Evolutionary conservation across 305 asterid genomes (phyloP).

Genomic region (Caryopteris hybrid): DNA sequence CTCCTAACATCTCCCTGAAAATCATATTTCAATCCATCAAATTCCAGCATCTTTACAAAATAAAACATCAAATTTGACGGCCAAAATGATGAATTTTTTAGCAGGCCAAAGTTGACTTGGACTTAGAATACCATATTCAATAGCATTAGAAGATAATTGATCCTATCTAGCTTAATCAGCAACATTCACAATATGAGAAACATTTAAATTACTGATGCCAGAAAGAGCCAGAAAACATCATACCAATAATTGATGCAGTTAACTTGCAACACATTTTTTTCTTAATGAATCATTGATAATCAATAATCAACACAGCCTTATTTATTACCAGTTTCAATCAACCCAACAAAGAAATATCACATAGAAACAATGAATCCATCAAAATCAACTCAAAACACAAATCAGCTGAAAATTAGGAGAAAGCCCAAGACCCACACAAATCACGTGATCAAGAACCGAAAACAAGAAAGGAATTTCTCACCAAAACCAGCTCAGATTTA

Average conservation of each 20-base stretch:
- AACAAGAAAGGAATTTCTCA: conserved; percentile 18
- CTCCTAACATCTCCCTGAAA: conserved; percentile 59
- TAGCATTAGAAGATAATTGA: background rate
- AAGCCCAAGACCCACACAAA: conserved; percentile 21
- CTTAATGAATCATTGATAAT: background rate
- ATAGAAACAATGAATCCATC: background rate
- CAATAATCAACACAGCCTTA: conserved; percentile 6
- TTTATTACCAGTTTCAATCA: conserved; percentile 13
- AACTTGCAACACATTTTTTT: background rate
- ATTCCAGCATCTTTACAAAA: conserved; percentile 11
- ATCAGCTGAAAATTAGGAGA: conserved; percentile 7
- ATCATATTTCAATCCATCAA: conserved; percentile 21
- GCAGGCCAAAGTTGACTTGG: background rate
- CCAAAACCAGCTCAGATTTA: conserved; percentile 33
- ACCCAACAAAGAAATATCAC: background rate
- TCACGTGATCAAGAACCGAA: conserved; percentile 11
- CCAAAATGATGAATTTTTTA: background rate
- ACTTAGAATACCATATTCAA: background rate
- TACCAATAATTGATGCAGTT: background rate
- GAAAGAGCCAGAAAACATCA: conserved; percentile 12
- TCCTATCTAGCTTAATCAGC: conserved; percentile 4
- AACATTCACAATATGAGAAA: background rate
- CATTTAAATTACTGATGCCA: conserved; percentile 13
- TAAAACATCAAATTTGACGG: conserved; percentile 9
- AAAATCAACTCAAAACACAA: background rate